Evolutionary conservation across 768 basidiomycete species (phyloP), one percentile per base, ranked within the genome.

Genomic region (Leccinum rimulosum): DNA sequence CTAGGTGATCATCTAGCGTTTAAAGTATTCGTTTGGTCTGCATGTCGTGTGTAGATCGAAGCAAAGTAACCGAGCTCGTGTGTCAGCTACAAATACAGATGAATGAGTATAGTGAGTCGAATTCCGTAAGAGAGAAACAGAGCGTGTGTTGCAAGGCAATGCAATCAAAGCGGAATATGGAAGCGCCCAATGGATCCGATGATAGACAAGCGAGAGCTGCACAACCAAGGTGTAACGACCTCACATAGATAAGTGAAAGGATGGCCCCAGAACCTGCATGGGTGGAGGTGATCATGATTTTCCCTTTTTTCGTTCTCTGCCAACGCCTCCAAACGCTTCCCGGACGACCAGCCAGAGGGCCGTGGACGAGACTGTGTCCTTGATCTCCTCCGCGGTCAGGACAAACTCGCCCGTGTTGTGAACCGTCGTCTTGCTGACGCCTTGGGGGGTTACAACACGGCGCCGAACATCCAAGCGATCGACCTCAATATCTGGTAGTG

Each of bases 271-370:
- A 22, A 17, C 49, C 15, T 50, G 25, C 28, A 28, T 30, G 40
- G 50, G 22, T 49, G 49, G 17, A 55, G 31, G 22, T 50, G 5
- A 55, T 71, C 66, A 91, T 74, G 58, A 92, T 86, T 69, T 84
- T 76, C 89, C 89, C 70, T 89, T 91, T 73, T 91, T 76, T 61
- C 77, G 83, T 40, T 88, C 87, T 74, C 83, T 87, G 7, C 91
- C 93, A 43, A 95, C 82, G 3, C 95, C 95, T 1, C 93, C 93
- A 71, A 96, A 92, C n/a, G 87, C 87, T 73, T 98, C 94, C 52
- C 95, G 79, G 3, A 95, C 93, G 19, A 94, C 88, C 54, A 98
- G 74, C 94, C 95, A 98, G 72, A 97, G 76, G 5, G 86, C 91
- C 1, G 92, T 96, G 43, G 85, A 87, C 65, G 88, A 91, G 57